These are phyloP conservation scores for Chaetomium cochliodes DNA, from an alignment of 495 filamentous ascomycete genomes.

Conservation along the genomic window DNA sequence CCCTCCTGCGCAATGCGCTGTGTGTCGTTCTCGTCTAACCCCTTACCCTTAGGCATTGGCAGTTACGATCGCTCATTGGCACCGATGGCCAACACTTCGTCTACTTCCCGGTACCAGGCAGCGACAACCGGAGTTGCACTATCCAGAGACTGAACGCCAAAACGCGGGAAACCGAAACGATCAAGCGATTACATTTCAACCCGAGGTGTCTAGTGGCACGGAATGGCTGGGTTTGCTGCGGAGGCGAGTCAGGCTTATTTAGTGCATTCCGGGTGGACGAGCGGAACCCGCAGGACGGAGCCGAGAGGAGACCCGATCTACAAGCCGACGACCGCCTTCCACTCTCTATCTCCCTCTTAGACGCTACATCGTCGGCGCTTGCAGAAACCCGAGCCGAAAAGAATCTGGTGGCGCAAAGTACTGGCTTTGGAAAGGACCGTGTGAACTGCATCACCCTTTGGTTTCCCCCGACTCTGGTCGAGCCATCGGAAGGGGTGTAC, in stretches of 20 bases:
- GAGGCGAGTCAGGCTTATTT: constrained; percentile 83
- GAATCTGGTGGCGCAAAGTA: constrained; percentile 39
- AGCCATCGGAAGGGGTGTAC: constrained; percentile 39
- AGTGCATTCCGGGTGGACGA: constrained; percentile 66
- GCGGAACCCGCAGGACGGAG: constrained; percentile 31
- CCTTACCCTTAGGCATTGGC: constrained; percentile 68
- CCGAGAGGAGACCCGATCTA: constrained; percentile 37
- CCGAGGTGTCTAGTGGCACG: constrained; percentile 81
- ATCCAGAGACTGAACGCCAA: constrained; percentile 71
- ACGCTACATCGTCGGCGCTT: constrained; percentile 27
- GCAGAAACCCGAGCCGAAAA: constrained; percentile 34
- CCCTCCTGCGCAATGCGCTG: constrained; percentile 9
- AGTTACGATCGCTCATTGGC: constrained; percentile 88
- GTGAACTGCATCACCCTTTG: constrained; percentile 59
- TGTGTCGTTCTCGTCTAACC: constrained; percentile 17
- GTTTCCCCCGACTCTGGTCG: constrained; percentile 40
- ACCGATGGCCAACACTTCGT: constrained; percentile 70
- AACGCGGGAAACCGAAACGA: constrained; percentile 67
- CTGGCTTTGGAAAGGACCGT: constrained; percentile 48
- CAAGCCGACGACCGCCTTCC: constrained; percentile 63
- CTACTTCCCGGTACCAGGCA: constrained; percentile 70
- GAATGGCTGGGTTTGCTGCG: constrained; percentile 85
- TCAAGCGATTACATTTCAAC: constrained; percentile 76
- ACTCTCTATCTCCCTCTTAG: constrained; percentile 50
- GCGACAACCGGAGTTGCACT: constrained; percentile 47